Evolutionary conservation across 225 moss, liverwort and hornwort species (phyloP), one percentile per base, ranked within the genome.

Genomic region (Bryoerythrophyllum caledonicum): DNA sequence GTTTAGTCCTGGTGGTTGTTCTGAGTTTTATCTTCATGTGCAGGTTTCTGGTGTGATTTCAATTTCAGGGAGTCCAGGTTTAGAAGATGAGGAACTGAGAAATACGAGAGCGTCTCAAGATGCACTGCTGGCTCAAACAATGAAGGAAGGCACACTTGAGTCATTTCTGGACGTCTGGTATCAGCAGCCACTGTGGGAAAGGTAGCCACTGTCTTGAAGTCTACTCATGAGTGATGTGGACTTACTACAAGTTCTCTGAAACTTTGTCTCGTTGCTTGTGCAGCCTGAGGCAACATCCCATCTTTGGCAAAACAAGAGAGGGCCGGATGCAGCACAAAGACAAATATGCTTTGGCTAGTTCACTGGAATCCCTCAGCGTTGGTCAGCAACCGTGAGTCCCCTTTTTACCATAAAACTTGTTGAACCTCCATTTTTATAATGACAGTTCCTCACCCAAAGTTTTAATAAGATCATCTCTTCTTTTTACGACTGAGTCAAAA

Each of bases 1-100:
- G 13, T 68, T 10, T n/a, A 55, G 62, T n/a, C 25, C 37, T 5
- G 60, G 30, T 30, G 70, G 70, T 30, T 8, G 34, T 59, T 3
- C 14, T 66, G 38, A 65, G 44, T 60, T 37, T 40, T 54, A n/a
- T 68, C 20, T 76, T 63, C n/a, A 56, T 49, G 12, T 66, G 81
- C 85, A 97, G 97, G 78, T 94, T 61, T 77, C 83, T 77, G 94
- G 78, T 30, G 89, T 88, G 46, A 81, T 99, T 65, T 86, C 95
- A 14, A 78, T 99, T 71, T 95, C 99, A 60, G 99, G 95, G 4
- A 99, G 91, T 53, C 99, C 99, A 78, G 99, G 99, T 41, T 80
- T 95, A 30, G 84, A 83, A 59, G 83, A 80, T 68, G 73, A 73
- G 58, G 62, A 63, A 43, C 60, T 76, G 56, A 88, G 84, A 70